Percentiles rank a stretch among this genome's conserved stretches.
Conservation (phyloP, 176 grass and related monocot genomes). For the Eleusine indica region DNA sequence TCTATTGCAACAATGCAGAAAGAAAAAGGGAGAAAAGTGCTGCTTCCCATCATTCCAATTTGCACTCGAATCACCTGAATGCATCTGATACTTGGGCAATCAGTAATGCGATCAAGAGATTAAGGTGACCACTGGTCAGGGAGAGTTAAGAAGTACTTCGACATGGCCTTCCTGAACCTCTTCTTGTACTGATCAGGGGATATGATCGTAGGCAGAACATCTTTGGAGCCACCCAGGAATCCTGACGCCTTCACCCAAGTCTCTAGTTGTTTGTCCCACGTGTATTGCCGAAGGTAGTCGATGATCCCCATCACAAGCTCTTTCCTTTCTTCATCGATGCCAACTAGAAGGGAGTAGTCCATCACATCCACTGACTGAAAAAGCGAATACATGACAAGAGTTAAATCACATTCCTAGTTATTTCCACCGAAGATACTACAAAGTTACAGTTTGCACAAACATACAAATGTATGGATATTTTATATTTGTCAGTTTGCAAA, state of each 20-base stretch:
- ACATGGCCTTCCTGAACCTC: constrained; percentile 98
- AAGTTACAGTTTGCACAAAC: constrained; percentile 15
- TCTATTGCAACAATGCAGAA: constrained; percentile 42
- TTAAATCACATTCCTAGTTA: not conserved
- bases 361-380: constrained; percentile 84
- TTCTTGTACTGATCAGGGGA: constrained; percentile 93
- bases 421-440: constrained; percentile 3
- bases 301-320: constrained; percentile 96
- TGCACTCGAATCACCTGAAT: constrained; percentile 27
- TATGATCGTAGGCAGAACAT: constrained; percentile 76
- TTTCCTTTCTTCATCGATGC: constrained; percentile 81
- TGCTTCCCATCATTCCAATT: constrained; percentile 37
- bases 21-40: not conserved
- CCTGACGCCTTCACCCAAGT: constrained; percentile 93
- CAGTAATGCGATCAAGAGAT: constrained; percentile 40
- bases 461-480: not conserved
- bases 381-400: constrained; percentile 3
- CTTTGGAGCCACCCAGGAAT: constrained; percentile 76
- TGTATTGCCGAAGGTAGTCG: constrained; percentile 95
- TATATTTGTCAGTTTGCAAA: not conserved
- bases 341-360: constrained; percentile 94
- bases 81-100: constrained; percentile 10
- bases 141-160: constrained; percentile 88
- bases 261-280: constrained; percentile 97
- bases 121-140: constrained; percentile 83